Evolutionary conservation across 106 monocot genomes (phyloP).

Genomic region (Ottelia alismoides): DNA sequence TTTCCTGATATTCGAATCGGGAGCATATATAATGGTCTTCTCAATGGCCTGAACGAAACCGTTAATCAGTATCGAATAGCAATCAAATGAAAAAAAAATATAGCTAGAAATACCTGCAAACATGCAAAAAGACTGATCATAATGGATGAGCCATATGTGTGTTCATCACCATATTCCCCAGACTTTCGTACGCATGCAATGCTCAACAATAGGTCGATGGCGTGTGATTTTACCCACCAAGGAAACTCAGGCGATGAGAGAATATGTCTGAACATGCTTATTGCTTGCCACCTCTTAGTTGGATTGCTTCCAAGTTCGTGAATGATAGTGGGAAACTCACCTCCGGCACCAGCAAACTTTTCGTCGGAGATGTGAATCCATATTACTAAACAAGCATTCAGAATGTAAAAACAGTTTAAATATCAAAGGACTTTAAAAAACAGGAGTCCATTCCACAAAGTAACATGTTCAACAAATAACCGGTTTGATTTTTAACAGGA

Average conservation of each 20-base stretch:
- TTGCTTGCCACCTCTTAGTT: conserved; percentile 43
- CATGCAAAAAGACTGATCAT: conserved; percentile 42
- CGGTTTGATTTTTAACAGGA: too few relatives aligned
- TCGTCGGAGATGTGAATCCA: conserved; percentile 61
- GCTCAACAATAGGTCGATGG: conserved; percentile 42
- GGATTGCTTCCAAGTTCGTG: conserved; percentile 23
- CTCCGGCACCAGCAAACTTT: conserved; percentile 48
- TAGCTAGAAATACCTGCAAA: conserved; percentile 38
- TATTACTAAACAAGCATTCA: conserved; percentile 30
- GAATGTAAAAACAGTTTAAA: conserved; percentile 2
- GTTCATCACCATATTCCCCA: conserved; percentile 16
- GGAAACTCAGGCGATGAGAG: conserved; percentile 49
- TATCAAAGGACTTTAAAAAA: neutral
- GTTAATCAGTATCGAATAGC: neutral
- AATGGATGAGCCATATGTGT: conserved; percentile 28
- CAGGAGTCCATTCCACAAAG: neutral
- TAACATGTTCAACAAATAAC: neutral
- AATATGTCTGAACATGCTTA: conserved; percentile 44
- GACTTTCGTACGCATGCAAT: conserved; percentile 24
- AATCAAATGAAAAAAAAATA: neutral
- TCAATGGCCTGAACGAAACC: conserved; percentile 51
- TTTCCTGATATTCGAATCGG: conserved; percentile 55
- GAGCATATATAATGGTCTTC: conserved; percentile 49
- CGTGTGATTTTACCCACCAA: conserved; percentile 62
- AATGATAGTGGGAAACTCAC: conserved; percentile 26